Evolutionary conservation across 1,284 basidiomycete genomes (phyloP), one percentile per base, ranked within the genome.

Genomic region (Xerocomus amazonicus): DNA sequence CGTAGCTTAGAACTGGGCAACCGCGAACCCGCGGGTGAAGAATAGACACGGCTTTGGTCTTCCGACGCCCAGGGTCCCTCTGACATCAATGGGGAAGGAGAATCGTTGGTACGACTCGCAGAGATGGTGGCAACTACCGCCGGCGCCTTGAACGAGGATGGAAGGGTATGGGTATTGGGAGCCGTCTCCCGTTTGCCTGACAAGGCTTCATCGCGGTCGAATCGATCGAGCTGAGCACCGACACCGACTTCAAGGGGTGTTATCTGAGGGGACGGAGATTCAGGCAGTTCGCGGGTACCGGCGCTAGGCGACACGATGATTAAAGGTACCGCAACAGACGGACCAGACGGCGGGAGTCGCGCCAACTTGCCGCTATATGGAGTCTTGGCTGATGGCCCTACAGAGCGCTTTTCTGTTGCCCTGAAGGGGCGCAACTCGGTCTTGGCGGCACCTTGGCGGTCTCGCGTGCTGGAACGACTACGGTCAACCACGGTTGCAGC

Each of bases 281-380:
- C 32, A 2, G 36, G 45, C 44, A 47, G 42, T 16, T 50, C 17
- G 14, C 17, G 43, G n/a, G 4, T 9, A 9, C 47, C 16, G 16
- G 26, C 9, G 6, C 10, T 23, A 16, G 59, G 48, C 3, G 51
- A 58, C 13, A 45, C 26, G 7, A 36, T 43, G 29, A 47, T 33
- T 13, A 29, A 28, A 4, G 59, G 56, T 10, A 39, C 29, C 9
- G 2, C 2, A 23, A 12, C 31, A 10, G 43, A 13, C 17, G 41
- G 7, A 10, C 1, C 32, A 6, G n/a, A 26, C 2, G 33, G 31
- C 23, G 12, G 48, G 23, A 40, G 29, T 39, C 16, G n/a, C 3
- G 13, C 14, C 4, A 9, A 37, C 17, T 32, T 42, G 9, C n/a
- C 14, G 29, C 0, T 31, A 32, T 48, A 37, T 9, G 27, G 35